Conservation (phyloP, 257 asterid species). For the Primulina huaijiensis region DNA sequence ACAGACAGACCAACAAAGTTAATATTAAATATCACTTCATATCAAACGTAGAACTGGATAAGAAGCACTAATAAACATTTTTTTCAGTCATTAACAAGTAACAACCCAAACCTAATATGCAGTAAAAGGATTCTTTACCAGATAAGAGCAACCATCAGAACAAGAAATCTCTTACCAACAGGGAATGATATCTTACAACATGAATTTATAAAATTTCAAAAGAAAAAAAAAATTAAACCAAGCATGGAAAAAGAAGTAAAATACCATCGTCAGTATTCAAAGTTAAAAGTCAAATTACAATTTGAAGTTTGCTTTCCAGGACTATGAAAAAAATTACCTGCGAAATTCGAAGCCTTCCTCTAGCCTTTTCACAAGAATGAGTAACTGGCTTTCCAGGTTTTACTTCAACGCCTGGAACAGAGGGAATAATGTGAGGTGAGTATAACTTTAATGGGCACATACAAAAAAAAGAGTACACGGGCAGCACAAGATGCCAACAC, state of each 20-base stretch:
- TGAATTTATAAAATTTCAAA: no score
- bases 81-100: background rate
- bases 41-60: background rate
- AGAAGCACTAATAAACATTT: background rate
- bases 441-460: background rate
- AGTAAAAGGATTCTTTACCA: background rate
- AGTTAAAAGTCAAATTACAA: constrained; percentile 2
- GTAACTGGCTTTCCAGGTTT: constrained; percentile 66
- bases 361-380: constrained; percentile 45
- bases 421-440: background rate
- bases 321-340: constrained; percentile 43
- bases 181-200: no score
- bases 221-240: background rate
- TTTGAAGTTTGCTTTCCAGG: background rate
- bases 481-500: background rate
- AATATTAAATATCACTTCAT: background rate
- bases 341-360: constrained; percentile 74
- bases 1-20: constrained; percentile 17
- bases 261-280: background rate
- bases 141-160: background rate
- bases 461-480: background rate
- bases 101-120: background rate
- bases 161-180: background rate
- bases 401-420: constrained; percentile 60
- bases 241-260: background rate